Conservation (phyloP, 495 filamentous ascomycete genomes). For the Tuber indicum region DNA sequence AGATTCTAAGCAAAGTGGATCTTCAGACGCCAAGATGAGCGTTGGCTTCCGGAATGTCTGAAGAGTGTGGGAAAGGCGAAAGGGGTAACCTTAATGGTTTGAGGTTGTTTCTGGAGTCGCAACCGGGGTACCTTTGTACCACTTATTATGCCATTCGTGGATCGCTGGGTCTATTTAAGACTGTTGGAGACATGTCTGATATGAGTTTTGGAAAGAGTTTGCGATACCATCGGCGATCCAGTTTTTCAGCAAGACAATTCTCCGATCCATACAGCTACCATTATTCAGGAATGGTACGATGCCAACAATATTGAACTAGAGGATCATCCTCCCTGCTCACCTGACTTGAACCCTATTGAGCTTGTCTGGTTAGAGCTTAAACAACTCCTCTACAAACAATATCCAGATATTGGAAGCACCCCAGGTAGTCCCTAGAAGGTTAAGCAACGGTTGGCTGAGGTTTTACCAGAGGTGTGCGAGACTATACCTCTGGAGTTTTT, state of each 20-base stretch:
- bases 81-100: slow-evolving; percentile 17
- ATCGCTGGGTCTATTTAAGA: not conserved
- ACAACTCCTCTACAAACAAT: not conserved
- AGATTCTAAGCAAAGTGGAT: slow-evolving; percentile 13
- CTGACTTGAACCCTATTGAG: slow-evolving; percentile 33
- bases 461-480: slow-evolving; percentile 8
- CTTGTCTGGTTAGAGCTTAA: slow-evolving; percentile 16
- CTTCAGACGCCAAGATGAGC: slow-evolving; percentile 5
- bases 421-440: not conserved
- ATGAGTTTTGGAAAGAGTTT: not conserved
- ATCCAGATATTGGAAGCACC: not conserved
- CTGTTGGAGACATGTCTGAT: slow-evolving; percentile 5
- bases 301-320: slow-evolving; percentile 4
- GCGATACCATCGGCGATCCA: not conserved
- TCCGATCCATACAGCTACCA: slow-evolving; percentile 13
- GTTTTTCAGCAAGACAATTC: slow-evolving; percentile 27
- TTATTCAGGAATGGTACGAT: slow-evolving; percentile 8
- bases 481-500: slow-evolving; percentile 16
- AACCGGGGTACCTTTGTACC: slow-evolving; percentile 9
- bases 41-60: slow-evolving; percentile 18
- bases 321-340: slow-evolving; percentile 19
- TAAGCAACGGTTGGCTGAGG: not conserved
- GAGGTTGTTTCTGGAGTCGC: slow-evolving; percentile 14
- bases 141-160: slow-evolving; percentile 7
- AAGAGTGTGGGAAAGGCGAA: slow-evolving; percentile 5